These are phyloP conservation scores for Calonectria crousiana DNA, from an alignment of 2,329 filamentous ascomycete species.

Conservation along the genomic window DNA sequence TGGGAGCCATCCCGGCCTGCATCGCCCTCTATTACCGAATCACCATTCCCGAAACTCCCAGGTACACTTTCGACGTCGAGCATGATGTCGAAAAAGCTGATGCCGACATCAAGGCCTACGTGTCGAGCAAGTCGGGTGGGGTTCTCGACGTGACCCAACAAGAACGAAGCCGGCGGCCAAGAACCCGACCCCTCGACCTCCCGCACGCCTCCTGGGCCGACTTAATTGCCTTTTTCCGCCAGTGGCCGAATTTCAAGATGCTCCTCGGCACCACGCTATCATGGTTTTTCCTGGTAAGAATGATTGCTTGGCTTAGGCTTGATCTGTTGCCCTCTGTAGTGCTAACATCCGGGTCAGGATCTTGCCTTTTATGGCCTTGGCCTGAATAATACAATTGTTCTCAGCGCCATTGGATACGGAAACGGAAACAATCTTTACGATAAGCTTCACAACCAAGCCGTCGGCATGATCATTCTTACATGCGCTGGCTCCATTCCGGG, in stretches of 20 bases:
- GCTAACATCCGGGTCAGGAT: slow-evolving; percentile 60
- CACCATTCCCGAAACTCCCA: slow-evolving; percentile 86
- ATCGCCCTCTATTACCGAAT: slow-evolving; percentile 88
- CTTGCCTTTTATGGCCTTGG: slow-evolving; percentile 77
- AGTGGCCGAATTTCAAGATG: slow-evolving; percentile 78
- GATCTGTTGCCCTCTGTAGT: background rate
- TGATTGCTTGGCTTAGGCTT: background rate
- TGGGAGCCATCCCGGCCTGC: slow-evolving; percentile 82
- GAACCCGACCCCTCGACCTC: slow-evolving; percentile 67
- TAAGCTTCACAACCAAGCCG: slow-evolving; percentile 77
- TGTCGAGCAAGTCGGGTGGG: slow-evolving; percentile 61
- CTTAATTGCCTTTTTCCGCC: slow-evolving; percentile 74
- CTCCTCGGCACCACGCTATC: slow-evolving; percentile 82
- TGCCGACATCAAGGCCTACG: slow-evolving; percentile 75
- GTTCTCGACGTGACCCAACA: slow-evolving; percentile 61
- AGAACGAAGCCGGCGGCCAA: slow-evolving; percentile 65
- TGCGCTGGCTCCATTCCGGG: slow-evolving; percentile 84
- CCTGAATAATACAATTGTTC: slow-evolving; percentile 80
- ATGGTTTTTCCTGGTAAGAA: slow-evolving; percentile 79
- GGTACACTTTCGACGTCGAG: slow-evolving; percentile 85
- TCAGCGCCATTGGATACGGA: slow-evolving; percentile 79
- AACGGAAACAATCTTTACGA: slow-evolving; percentile 74
- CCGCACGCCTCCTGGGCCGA: slow-evolving; percentile 79
- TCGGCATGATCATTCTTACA: slow-evolving; percentile 82
- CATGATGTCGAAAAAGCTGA: slow-evolving; percentile 82